Base-by-base conservation (phyloP, 352 stramenopile species). In the Plasmopara muralis region DNA sequence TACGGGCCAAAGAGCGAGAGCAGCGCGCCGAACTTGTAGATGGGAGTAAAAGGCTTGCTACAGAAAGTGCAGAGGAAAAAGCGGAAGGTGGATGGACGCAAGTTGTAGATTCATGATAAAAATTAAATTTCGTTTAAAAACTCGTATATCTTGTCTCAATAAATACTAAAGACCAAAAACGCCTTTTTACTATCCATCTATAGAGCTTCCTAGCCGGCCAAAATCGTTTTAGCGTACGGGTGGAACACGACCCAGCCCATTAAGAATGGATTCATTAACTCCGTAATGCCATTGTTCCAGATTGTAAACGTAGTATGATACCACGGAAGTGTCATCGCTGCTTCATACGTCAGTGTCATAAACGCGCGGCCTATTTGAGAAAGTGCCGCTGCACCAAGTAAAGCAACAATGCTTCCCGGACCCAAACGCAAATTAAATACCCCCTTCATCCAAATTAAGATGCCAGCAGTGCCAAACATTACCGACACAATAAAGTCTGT, bases 181-280 rank as follows among this genome's bases (percentile, higher is more conserved):
- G 1, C 20, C 20, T 3, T 25, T 25, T 25, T 25, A 25, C 20
- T 25, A 25, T 25, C 20, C 20, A 25, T 25, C 20, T 25, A 25
- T 25, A 25, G 20, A 25, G 20, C 20, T 25, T 25, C 29, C 45
- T 43, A 0, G 30, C 16, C 34, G 72, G 20, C 64, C 30, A 85
- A 47, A 7, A 80, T 50, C 8, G 63, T 67, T 55, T 83, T 87
- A 25, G 75, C 64, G 38, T 81, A 85, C 43, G 74, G 74, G 48
- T 87, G 70, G 41, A 83, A 83, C 18, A 81, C 62, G 53, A 84
- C 76, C 51, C 68, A 75, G 1, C 72, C 72, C 9, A 87, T 41
- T 13, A 87, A 50, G n/a, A 84, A 87, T 28, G 74, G 72, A 41
- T 72, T 79, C 15, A 76, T 55, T 10, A 76, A 47, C 45, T 77